phyloP scores from a whole-genome alignment of 2,329 filamentous ascomycete species.

The Alternaria tenuissima region DNA sequence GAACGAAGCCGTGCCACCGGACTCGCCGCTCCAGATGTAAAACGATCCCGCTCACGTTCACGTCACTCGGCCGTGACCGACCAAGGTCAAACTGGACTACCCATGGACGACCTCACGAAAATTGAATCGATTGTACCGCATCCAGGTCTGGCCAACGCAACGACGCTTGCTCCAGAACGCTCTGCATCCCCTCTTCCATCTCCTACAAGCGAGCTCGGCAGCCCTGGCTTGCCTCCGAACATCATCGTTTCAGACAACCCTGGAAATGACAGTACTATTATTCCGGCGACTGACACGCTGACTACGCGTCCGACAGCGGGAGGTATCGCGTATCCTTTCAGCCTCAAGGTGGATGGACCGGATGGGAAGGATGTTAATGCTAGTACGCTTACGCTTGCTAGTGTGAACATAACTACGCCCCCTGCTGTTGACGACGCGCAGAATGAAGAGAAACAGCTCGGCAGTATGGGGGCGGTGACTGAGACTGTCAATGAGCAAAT shows the following conservation, averaged over 20 bases:
- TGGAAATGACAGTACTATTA: conserved; percentile 47
- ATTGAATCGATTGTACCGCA: conserved; percentile 26
- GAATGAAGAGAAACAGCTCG: conserved; percentile 17
- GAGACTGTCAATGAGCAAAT: conserved; percentile 14
- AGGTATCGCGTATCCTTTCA: conserved; percentile 77
- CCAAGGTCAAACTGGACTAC: conserved; percentile 38
- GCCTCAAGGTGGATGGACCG: conserved; percentile 61
- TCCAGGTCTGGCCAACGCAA: conserved; percentile 40
- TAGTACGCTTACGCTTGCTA: conserved; percentile 72
- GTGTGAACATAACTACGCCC: conserved; percentile 39
- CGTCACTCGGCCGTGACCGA: conserved; percentile 45
- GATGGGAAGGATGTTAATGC: conserved; percentile 63
- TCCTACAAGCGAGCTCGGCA: conserved; percentile 12
- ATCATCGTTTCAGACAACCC: conserved; percentile 37
- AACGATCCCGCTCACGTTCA: conserved; percentile 40
- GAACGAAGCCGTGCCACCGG: conserved; percentile 17
- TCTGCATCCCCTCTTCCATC: conserved; percentile 33
- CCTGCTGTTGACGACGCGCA: conserved; percentile 28
- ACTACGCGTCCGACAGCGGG: conserved; percentile 72
- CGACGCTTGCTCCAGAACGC: conserved; percentile 39
- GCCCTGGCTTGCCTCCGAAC: conserved; percentile 9
- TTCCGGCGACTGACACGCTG: conserved; percentile 58
- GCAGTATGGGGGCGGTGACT: conserved; percentile 1
- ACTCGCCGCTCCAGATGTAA: conserved; percentile 8
- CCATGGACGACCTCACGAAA: conserved; percentile 30